Base-by-base conservation (phyloP, 2,329 filamentous ascomycete species). In the Aquanectria penicillioides region DNA sequence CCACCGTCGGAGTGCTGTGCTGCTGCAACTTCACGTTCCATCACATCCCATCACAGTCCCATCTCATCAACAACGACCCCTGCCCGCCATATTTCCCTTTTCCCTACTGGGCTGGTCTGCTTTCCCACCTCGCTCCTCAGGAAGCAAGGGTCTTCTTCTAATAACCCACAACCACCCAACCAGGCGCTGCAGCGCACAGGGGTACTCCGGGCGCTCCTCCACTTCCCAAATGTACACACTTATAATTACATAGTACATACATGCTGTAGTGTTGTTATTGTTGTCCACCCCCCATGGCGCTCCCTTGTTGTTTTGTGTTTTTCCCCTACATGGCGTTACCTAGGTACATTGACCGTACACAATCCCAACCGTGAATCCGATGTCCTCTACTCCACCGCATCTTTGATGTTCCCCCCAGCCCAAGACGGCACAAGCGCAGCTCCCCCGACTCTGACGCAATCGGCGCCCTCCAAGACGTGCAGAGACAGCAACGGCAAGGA, bases 141-240 rank as follows among this genome's bases (percentile, higher is more conserved):
- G 7, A 36, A 44, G 18, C 23, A 25, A 22, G 31, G 50, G 40
- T 37, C 18, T 22, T 13, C 31, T 26, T 26, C 20, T 53, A 53
- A 53, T 53, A 38, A 53, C 49, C 31, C 13, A 17, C 37, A 52
- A n/a, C 47, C 6, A n/a, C n/a, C 47, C 47, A 40, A 40, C 46
- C 33, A 53, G 29, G 26, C 15, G 41, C 41, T 44, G 26, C 41
- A 44, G 41, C 20, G 15, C 10, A 18, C 41, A 44, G 41, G 41
- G 41, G 41, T n/a, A n/a, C n/a, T n/a, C n/a, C n/a, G n/a, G n/a
- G n/a, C n/a, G n/a, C n/a, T n/a, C n/a, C n/a, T n/a, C n/a, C n/a
- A n/a, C n/a, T n/a, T n/a, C n/a, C n/a, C n/a, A n/a, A n/a, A n/a
- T n/a, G n/a, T n/a, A n/a, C 25, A 29, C 25, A 13, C 41, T 44